Evolutionary conservation across 2,329 filamentous ascomycete species (phyloP).

Genomic region (Trichophyton equinum): DNA sequence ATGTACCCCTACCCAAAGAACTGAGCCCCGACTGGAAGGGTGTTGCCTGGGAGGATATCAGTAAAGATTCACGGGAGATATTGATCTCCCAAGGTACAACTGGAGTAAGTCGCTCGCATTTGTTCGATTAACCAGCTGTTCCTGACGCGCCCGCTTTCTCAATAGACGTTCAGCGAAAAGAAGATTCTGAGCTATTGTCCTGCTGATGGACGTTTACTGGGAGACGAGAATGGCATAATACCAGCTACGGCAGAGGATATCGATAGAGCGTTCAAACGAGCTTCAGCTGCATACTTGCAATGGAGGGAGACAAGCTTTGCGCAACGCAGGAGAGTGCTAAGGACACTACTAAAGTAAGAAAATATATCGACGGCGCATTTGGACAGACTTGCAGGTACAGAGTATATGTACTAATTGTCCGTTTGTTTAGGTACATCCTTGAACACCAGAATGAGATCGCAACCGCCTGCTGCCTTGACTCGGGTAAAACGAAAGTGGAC

Average conservation of each 20-base stretch:
- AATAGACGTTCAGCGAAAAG: conserved; percentile 28
- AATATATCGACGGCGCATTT: neutral
- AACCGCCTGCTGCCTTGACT: conserved; percentile 74
- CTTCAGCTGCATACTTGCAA: conserved; percentile 58
- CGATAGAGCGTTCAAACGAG: conserved; percentile 62
- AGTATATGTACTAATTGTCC: neutral
- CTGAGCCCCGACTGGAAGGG: conserved; percentile 22
- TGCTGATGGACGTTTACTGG: conserved; percentile 74
- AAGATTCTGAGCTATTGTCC: conserved; percentile 48
- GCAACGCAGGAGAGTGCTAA: conserved; percentile 65
- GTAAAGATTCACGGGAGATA: conserved; percentile 24
- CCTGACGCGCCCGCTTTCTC: neutral
- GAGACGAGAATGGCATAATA: conserved; percentile 47
- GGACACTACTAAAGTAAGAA: conserved; percentile 56
- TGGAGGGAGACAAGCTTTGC: conserved; percentile 71
- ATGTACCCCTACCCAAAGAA: conserved; percentile 27
- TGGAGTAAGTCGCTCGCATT: conserved; percentile 22
- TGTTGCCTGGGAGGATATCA: conserved; percentile 26
- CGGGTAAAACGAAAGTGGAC: conserved; percentile 92
- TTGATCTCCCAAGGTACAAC: conserved; percentile 25
- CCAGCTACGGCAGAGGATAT: conserved; percentile 65
- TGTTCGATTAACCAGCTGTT: neutral
- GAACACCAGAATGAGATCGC: conserved; percentile 84
- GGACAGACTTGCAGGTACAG: neutral
- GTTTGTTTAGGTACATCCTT: conserved; percentile 51